Percentiles rank a stretch among this genome's conserved stretches.
These are phyloP conservation scores for Neopestalotiopsis clavispora DNA, from an alignment of 2,329 filamentous ascomycete genomes.

Conservation along the genomic window DNA sequence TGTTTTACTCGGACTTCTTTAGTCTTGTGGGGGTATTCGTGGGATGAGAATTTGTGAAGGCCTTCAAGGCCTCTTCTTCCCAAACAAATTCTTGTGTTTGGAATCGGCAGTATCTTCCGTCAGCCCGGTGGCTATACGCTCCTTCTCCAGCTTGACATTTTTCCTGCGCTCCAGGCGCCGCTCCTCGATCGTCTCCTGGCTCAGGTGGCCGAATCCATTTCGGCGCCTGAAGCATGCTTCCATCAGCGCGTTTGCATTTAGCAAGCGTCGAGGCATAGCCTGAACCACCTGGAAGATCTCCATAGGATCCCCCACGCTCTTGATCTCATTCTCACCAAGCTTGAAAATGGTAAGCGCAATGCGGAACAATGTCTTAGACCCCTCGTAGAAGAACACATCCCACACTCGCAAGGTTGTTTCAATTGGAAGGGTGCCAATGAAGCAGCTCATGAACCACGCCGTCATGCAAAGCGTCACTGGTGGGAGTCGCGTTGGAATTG, in stretches of 20 bases:
- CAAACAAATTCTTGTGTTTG: conserved; percentile 51
- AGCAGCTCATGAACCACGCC: conserved; percentile 98
- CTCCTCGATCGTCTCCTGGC: conserved; percentile 80
- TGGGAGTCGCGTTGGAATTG: conserved; percentile 66
- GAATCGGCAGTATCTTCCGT: conserved; percentile 34
- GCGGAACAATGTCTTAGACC: conserved; percentile 90
- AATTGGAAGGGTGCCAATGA: conserved; percentile 89
- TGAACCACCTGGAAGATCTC: conserved; percentile 97
- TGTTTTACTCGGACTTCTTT: not conserved
- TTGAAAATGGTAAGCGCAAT: conserved; percentile 93
- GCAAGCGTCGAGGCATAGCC: conserved; percentile 76
- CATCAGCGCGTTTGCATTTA: conserved; percentile 83
- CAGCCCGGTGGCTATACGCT: conserved; percentile 35
- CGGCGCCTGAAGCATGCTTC: conserved; percentile 82
- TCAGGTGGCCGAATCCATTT: conserved; percentile 81
- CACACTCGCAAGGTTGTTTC: conserved; percentile 91
- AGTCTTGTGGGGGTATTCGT: not conserved
- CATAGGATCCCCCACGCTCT: conserved; percentile 82
- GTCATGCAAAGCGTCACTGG: conserved; percentile 93
- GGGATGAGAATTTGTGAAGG: not conserved
- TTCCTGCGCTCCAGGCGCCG: conserved; percentile 71
- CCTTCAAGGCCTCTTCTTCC: conserved; percentile 1
- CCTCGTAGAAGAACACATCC: conserved; percentile 96
- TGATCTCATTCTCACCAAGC: conserved; percentile 80
- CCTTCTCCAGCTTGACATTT: conserved; percentile 50